Base-by-base conservation (phyloP, 2,329 filamentous ascomycete genomes). In the Pyrenophora graminea region DNA sequence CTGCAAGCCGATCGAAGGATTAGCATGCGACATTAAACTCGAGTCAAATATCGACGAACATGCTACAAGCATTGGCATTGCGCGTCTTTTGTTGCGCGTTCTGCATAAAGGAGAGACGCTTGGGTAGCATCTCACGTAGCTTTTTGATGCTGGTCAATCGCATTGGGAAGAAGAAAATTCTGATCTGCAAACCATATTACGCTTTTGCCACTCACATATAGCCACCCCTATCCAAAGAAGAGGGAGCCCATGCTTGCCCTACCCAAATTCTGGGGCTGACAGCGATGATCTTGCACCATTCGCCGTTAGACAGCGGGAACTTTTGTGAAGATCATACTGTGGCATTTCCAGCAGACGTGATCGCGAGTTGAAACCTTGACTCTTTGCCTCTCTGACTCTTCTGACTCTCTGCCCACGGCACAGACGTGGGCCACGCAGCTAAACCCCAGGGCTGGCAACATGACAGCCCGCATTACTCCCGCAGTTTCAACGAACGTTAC, bases 391-490 rank as follows among this genome's bases (percentile, higher is more conserved):
- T 48, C 37, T 38, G 15, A 15, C 15, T 15, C 15, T 33, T 37
- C 23, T 31, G 32, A 39, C 44, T 33, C 39, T 27, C 39, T 49
- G 33, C 21, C 7, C 7, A 17, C 15, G 6, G 48, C 48, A 50
- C 48, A 30, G 41, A 46, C 48, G 4, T 17, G 18, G 31, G 23
- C 38, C 47, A 42, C 48, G 48, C 48, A 51, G 48, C 43, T 39
- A 33, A 30, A 12, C 43, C 41, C 48, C 41, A 48, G 33, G 34
- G 40, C 39, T 47, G 37, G 33, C 39, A 48, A 33, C 45, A 27
- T 52, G 49, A 44, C 49, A 52, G 49, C 45, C 45, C 49, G 41
- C 49, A 34, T 52, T 52, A 48, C 49, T 52, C 39, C 49, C 49
- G 45, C 49, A 52, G 49, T 52, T 44, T 52, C 45, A 47, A 52